Conservation (phyloP, 495 filamentous ascomycete species). For the Aspergillus cristatus region DNA sequence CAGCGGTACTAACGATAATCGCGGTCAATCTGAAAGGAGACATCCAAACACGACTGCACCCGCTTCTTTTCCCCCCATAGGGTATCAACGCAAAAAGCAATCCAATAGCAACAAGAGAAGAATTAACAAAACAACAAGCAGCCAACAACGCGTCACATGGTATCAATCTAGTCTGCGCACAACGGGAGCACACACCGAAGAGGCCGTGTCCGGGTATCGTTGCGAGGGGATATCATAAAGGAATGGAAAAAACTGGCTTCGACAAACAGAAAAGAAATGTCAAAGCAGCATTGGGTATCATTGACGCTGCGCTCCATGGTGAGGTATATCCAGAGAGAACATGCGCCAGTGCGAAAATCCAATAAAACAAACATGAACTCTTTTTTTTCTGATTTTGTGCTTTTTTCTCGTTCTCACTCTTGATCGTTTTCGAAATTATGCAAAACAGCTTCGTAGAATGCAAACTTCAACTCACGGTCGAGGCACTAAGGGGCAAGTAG, state of each 20-base stretch:
- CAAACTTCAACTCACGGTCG: conserved; percentile 6
- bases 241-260: conserved; percentile 20
- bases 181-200: conserved; percentile 29
- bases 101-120: conserved; percentile 18
- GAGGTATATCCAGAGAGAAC: conserved; percentile 2
- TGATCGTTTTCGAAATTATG: conserved; percentile 1
- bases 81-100: conserved; percentile 27
- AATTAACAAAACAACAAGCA: conserved; percentile 20
- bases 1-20: conserved; percentile 5
- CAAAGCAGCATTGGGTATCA: conserved; percentile 23
- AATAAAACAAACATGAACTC: conserved; percentile 12
- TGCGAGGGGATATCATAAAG: conserved; percentile 32
- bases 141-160: conserved; percentile 23
- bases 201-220: conserved; percentile 25
- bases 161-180: conserved; percentile 45
- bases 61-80: conserved; percentile 26
- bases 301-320: conserved; percentile 11
- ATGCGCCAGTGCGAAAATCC: conserved; percentile 25
- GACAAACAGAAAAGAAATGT: conserved; percentile 14
- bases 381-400: conserved; percentile 5
- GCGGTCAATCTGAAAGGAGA: conserved; percentile 7
- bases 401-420: too few species aligned
- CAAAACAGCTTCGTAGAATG: not conserved
- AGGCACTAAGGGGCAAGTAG: conserved; percentile 11
- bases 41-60: not conserved